Evolutionary conservation across 208 protist species (phyloP).

Genomic region (Leishmania turanica): DNA sequence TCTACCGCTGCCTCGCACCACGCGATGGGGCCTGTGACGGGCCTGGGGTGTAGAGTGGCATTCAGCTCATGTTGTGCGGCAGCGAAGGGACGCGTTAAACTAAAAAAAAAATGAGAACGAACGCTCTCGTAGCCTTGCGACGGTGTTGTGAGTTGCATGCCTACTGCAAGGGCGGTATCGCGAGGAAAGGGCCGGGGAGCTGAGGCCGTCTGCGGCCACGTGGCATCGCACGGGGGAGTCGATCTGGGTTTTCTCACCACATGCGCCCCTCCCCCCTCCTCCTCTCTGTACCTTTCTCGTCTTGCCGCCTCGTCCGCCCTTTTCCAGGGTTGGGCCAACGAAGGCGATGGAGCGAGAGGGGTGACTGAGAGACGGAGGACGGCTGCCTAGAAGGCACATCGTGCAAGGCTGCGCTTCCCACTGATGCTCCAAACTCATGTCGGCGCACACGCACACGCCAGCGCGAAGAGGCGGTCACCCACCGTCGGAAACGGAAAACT

Average conservation of each 20-base stretch:
- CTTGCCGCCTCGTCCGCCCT: not conserved
- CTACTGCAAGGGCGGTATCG: not conserved
- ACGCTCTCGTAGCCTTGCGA: not conserved
- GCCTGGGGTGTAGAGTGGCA: not conserved
- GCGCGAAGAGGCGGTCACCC: not conserved
- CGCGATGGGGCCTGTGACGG: not conserved
- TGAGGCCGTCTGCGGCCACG: not conserved
- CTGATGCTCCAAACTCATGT: not conserved
- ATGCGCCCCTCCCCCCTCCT: not conserved
- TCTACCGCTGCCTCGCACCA: not conserved
- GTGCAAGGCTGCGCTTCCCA: not conserved
- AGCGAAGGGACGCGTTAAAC: not conserved
- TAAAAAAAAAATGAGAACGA: not conserved
- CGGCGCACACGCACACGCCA: not conserved
- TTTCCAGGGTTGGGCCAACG: not conserved
- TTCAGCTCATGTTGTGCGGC: not conserved
- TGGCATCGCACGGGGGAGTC: not conserved
- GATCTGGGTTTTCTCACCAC: not conserved
- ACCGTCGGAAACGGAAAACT: not conserved
- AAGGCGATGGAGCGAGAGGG: not conserved
- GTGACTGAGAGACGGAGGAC: not conserved
- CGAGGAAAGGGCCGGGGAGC: not conserved
- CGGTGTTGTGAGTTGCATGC: not conserved
- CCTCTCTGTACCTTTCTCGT: not conserved
- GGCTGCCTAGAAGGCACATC: not conserved